Evolutionary conservation across 1,284 basidiomycete species (phyloP).

Genomic region (Hemileccinum hortonii): DNA sequence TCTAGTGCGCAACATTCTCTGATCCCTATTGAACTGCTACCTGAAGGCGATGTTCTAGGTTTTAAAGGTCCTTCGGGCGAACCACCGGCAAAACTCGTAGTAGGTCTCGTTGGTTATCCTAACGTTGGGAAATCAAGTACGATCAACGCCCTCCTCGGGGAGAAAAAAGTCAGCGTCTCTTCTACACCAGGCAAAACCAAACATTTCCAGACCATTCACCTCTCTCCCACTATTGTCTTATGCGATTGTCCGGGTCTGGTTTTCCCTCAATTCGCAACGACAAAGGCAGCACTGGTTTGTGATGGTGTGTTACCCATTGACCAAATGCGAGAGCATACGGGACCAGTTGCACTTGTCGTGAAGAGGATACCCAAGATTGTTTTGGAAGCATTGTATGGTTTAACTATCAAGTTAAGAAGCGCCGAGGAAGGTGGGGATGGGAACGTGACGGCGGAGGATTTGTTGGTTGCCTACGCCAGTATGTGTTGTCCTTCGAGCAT

Average conservation of each 20-base stretch:
- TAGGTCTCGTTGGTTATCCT: slow-evolving; percentile 97
- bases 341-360: slow-evolving; percentile 79
- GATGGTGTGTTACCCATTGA: slow-evolving; percentile 98
- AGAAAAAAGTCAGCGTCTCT: slow-evolving; percentile 97
- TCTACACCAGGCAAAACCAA: slow-evolving; percentile 99
- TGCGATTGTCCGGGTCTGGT: slow-evolving; percentile 99
- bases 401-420: slow-evolving; percentile 68
- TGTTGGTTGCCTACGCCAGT: slow-evolving; percentile 91
- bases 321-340: slow-evolving; percentile 94
- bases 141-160: slow-evolving; percentile 94
- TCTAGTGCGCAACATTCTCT: slow-evolving; percentile 46
- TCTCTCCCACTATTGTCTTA: slow-evolving; percentile 85
- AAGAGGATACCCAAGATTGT: slow-evolving; percentile 82
- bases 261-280: slow-evolving; percentile 97
- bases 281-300: slow-evolving; percentile 92
- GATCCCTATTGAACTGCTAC: not conserved
- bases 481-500: slow-evolving; percentile 36
- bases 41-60: slow-evolving; percentile 40
- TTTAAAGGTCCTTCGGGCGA: slow-evolving; percentile 67
- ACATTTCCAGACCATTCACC: slow-evolving; percentile 97
- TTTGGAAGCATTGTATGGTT: slow-evolving; percentile 88
- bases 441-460: slow-evolving; percentile 75
- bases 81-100: slow-evolving; percentile 69
- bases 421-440: slow-evolving; percentile 88
- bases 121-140: slow-evolving; percentile 98